phyloP scores from a whole-genome alignment of 2,329 filamentous ascomycete species.

The Gaeumannomyces tritici region DNA sequence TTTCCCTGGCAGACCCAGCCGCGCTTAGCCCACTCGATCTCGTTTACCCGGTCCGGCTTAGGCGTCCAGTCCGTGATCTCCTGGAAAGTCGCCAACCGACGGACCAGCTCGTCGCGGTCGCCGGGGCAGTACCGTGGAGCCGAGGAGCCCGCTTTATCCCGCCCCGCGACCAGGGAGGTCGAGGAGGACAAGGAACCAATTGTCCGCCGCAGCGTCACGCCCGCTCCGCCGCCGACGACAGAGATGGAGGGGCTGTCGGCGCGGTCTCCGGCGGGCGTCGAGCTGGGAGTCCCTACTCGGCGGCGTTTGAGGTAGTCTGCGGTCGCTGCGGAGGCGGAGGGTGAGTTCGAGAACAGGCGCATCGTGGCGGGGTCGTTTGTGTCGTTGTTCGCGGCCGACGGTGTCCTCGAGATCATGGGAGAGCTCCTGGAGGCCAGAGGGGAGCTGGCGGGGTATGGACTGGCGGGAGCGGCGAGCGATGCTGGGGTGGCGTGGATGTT shows the following conservation, averaged over 20 bases:
- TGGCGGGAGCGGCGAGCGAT: background rate
- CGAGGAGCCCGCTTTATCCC: constrained; percentile 14
- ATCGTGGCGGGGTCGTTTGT: background rate
- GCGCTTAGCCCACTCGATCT: constrained; percentile 89
- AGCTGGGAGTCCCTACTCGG: constrained; percentile 34
- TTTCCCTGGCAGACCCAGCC: constrained; percentile 82
- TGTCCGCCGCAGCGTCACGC: constrained; percentile 31
- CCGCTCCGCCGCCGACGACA: constrained; percentile 8
- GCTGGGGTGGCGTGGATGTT: constrained; percentile 4
- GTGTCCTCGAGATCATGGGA: constrained; percentile 5
- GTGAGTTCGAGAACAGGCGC: background rate
- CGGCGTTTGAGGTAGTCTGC: constrained; percentile 41
- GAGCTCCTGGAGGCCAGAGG: background rate
- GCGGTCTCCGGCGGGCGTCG: constrained; percentile 8
- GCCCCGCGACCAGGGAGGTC: constrained; percentile 10
- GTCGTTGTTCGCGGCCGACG: constrained; percentile 9
- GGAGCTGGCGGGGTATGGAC: background rate
- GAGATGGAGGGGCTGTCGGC: constrained; percentile 24
- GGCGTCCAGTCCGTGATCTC: constrained; percentile 90
- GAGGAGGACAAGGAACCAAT: constrained; percentile 10
- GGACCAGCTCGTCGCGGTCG: constrained; percentile 74
- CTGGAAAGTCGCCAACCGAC: constrained; percentile 76
- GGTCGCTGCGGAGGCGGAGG: background rate
- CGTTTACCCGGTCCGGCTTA: constrained; percentile 76
- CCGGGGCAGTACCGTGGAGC: constrained; percentile 72